Base-by-base conservation (phyloP, 2,329 filamentous ascomycete species). In the Cladophialophora yegresii region DNA sequence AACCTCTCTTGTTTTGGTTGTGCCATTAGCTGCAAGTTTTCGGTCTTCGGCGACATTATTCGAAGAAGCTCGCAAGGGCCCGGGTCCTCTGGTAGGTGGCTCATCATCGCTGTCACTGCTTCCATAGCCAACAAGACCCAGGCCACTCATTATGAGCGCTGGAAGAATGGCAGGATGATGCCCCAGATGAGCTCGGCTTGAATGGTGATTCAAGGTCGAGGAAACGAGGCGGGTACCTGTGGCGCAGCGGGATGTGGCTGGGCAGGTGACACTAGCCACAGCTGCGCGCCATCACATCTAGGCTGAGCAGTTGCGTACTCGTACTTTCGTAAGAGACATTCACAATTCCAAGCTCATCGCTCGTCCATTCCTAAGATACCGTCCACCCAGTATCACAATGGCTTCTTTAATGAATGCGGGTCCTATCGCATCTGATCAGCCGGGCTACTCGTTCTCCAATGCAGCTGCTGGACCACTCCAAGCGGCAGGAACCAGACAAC, bases 381-480 rank as follows among this genome's bases (percentile, higher is more conserved):
- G 26, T 8, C 23, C n/a, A 51, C 28, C 20, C 45, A 16, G 49
- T 56, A 13, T 51, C 28, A 72, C 67, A 56, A 87, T 87, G 84
- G 81, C 83, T 71, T 81, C 84, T 66, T 75, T 86, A 66, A 79
- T 84, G 76, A 76, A 79, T 73, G 72, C 76, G 67, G 77, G 79
- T 61, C 77, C 80, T 72, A 77, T 81, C 70, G 80, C 81, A 67
- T 78, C 79, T 72, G 80, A 82, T 72, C 80, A 79, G 68, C 80
- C 84, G 71, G 81, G 84, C 76, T 87, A 85, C 77, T 87, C 85
- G 69, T 88, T 87, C 80, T 79, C 80, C 68, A 79, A 83, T 63
- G 23, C 30, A 32, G 64, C 76, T 74, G 78, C 79, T 71, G 78
- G 79, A 73, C 77, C 75, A 73, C 73, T 74, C 69, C 76, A 76